These are phyloP conservation scores for Cladosporium sp. DNA, from an alignment of 2,329 filamentous ascomycete species.

Conservation along the genomic window DNA sequence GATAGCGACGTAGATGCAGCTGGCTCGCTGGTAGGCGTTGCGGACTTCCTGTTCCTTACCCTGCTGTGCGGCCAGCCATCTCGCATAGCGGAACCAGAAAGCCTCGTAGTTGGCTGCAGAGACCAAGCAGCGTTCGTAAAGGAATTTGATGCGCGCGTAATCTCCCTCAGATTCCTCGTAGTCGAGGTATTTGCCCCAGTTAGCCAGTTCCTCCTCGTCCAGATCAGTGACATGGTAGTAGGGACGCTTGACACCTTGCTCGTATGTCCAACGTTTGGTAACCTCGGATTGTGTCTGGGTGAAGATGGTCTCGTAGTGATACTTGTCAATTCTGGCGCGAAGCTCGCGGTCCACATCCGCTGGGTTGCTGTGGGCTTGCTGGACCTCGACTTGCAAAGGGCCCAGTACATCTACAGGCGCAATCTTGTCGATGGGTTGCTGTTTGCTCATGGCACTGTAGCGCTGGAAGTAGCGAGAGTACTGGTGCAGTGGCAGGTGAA, in stretches of 20 bases:
- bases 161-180: slow-evolving; percentile 87
- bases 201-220: slow-evolving; percentile 74
- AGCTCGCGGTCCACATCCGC: slow-evolving; percentile 80
- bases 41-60: slow-evolving; percentile 85
- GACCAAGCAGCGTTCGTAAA: slow-evolving; percentile 92
- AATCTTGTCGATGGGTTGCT: slow-evolving; percentile 67
- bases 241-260: slow-evolving; percentile 88
- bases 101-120: slow-evolving; percentile 94
- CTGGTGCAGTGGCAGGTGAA: slow-evolving; percentile 90
- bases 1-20: slow-evolving; percentile 79
- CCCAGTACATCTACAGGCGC: slow-evolving; percentile 63
- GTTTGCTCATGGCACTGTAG: slow-evolving; percentile 72
- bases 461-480: slow-evolving; percentile 93
- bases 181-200: slow-evolving; percentile 95
- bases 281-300: slow-evolving; percentile 79
- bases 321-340: slow-evolving; percentile 70
- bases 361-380: slow-evolving; percentile 59
- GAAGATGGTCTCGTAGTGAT: slow-evolving; percentile 76
- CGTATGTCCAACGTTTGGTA: slow-evolving; percentile 89
- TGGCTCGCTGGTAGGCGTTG: slow-evolving; percentile 84
- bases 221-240: slow-evolving; percentile 97
- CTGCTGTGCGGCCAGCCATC: slow-evolving; percentile 82
- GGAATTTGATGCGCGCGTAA: slow-evolving; percentile 66
- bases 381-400: slow-evolving; percentile 67
- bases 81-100: slow-evolving; percentile 94